Conservation (phyloP, 768 basidiomycete genomes). For the Lentinus tigrinus region DNA sequence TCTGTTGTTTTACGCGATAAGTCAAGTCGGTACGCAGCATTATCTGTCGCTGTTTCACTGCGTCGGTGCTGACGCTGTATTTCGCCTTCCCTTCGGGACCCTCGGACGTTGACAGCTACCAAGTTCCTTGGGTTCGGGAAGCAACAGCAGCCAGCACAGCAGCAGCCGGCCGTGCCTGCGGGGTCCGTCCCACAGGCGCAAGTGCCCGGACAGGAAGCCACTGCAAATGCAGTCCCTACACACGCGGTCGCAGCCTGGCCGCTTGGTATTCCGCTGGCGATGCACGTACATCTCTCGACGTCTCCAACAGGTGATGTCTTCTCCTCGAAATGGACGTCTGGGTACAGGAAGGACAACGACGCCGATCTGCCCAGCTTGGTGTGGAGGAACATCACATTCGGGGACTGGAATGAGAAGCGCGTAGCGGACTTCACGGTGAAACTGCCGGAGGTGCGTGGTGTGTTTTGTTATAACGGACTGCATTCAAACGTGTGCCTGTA, state of each 20-base stretch:
- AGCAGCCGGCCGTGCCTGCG: conserved; percentile 5
- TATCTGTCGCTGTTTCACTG: background rate
- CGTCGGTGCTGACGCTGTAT: conserved; percentile 2
- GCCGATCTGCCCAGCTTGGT: conserved; percentile 64
- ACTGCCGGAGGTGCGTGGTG: conserved; percentile 60
- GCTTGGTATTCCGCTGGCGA: conserved; percentile 57
- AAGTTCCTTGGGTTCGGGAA: conserved; percentile 39
- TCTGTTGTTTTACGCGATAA: conserved; percentile 61
- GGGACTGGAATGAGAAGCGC: conserved; percentile 68
- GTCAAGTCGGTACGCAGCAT: conserved; percentile 55
- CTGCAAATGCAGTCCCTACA: conserved; percentile 46
- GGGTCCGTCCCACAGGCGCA: conserved; percentile 14
- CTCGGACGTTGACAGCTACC: conserved; percentile 37
- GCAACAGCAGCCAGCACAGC: conserved; percentile 24
- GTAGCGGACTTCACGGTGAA: conserved; percentile 56
- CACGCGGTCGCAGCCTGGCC: conserved; percentile 59
- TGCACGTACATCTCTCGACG: conserved; percentile 75
- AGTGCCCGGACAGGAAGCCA: conserved; percentile 18
- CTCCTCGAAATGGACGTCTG: conserved; percentile 49
- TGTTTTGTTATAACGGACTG: background rate
- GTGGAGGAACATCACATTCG: conserved; percentile 78
- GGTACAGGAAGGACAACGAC: conserved; percentile 46
- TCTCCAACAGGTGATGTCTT: conserved; percentile 63
- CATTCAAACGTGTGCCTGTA: background rate
- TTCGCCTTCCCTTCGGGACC: background rate